Conservation (phyloP, 495 filamentous ascomycete species). For the Pyrenopolyporus hunteri region DNA sequence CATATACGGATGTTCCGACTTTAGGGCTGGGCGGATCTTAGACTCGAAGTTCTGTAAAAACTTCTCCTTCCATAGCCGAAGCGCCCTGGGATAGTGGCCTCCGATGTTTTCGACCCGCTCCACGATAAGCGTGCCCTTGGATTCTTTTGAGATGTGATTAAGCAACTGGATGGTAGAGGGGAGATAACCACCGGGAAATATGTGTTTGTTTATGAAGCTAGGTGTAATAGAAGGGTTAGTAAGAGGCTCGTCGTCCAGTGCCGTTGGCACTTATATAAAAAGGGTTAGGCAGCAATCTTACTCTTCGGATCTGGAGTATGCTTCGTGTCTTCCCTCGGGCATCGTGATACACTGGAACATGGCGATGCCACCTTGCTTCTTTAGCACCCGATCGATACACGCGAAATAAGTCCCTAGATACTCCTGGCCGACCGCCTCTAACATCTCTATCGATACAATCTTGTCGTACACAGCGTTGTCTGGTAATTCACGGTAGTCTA, state of each 20-base stretch:
- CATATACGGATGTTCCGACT: conserved; percentile 59
- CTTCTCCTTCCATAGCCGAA: conserved; percentile 69
- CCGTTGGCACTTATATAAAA: background rate
- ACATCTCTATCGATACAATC: conserved; percentile 75
- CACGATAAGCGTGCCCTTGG: conserved; percentile 63
- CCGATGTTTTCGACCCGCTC: conserved; percentile 71
- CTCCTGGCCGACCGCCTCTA: conserved; percentile 72
- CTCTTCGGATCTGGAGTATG: conserved; percentile 54
- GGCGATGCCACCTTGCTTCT: conserved; percentile 66
- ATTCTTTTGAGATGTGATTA: conserved; percentile 62
- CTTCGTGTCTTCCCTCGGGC: conserved; percentile 62
- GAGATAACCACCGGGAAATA: conserved; percentile 76
- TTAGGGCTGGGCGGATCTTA: conserved; percentile 60
- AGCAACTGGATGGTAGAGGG: conserved; percentile 69
- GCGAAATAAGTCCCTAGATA: conserved; percentile 67
- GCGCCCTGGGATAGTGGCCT: conserved; percentile 70
- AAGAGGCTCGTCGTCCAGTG: conserved; percentile 21
- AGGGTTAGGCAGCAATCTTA: conserved; percentile 36
- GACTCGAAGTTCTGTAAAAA: conserved; percentile 66
- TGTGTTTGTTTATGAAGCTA: conserved; percentile 73
- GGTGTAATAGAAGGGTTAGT: conserved; percentile 35
- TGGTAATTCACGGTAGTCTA: conserved; percentile 65
- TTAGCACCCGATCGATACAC: conserved; percentile 64
- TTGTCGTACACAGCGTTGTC: conserved; percentile 66
- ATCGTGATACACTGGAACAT: conserved; percentile 80